Base-by-base conservation (phyloP, 768 basidiomycete genomes). In the Amyloporia xantha region DNA sequence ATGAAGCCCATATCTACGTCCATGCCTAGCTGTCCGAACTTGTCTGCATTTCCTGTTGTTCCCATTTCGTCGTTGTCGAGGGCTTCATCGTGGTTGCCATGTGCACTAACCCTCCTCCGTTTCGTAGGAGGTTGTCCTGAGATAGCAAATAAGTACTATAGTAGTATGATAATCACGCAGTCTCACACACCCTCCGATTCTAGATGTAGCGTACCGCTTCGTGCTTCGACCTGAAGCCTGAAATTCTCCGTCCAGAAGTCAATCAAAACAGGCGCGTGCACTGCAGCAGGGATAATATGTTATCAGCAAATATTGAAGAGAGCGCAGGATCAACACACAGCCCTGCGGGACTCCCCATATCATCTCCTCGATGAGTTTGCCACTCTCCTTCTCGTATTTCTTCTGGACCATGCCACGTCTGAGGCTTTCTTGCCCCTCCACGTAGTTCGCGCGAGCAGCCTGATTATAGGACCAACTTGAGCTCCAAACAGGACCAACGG, bases 231-330 rank as follows among this genome's bases (percentile, higher is more conserved):
- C 57, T 85, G 84, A 1, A 82, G 70, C 57, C 77, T 84, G 66
- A 86, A 81, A 56, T 77, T 83, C 48, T 79, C 74, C 50, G 77
- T 68, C 89, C 89, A 91, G 57, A 91, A 88, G 48, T 83, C 76
- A 0, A 78, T 70, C 37, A 91, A 63, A n/a, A 72, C 73, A 42
- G 77, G 76, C 1, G 84, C 84, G 52, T 77, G 71, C 46, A 90
- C 89, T 89, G 50, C 50, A 48, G 39, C 26, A 19, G n/a, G n/a
- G n/a, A n/a, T n/a, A n/a, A n/a, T n/a, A n/a, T n/a, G n/a, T n/a
- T n/a, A n/a, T n/a, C n/a, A n/a, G n/a, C n/a, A n/a, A n/a, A n/a
- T 36, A 47, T 24, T 36, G 13, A 1, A 37, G 12, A 38, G 2
- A 41, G 26, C 41, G 20, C n/a, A n/a, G n/a, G n/a, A n/a, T n/a